Evolutionary conservation across 2,329 filamentous ascomycete species (phyloP), one percentile per base, ranked within the genome.

Genomic region (Blastomyces emzantsi): DNA sequence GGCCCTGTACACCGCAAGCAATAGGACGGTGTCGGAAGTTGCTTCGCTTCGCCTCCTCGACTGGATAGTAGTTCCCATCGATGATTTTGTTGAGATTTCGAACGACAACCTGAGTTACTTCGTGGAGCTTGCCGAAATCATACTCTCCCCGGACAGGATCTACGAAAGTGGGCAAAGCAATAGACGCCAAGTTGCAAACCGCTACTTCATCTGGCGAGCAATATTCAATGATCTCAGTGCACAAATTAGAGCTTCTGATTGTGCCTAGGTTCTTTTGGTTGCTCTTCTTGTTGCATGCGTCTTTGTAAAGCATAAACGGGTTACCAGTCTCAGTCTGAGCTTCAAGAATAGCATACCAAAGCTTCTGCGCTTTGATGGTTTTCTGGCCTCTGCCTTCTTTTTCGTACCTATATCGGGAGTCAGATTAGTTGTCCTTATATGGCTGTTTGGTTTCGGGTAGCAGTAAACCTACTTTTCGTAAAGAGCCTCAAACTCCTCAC

Each of bases 191-290:
- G 81, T 99, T 99, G 84, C 94, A 99, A 64, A 97, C 94, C 70
- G 94, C 94, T 60, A 99, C 94, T 84, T 99, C 94, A 78, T 99
- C 94, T 45, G 94, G 93, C 45, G 94, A 91, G 68, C 84, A 95
- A 83, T 97, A 99, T 82, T 99, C 94, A 68, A 99, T 85, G 71
- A 99, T 99, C 80, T 99, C 94, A 60, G 93, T 97, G 87, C 94
- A 99, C 59, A 99, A 84, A 79, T 99, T 99, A 73, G 94, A 99
- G 83, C 91, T 97, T 78, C 92, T 92, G 72, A 99, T 99, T 67
- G 92, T 97, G 69, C 94, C 94, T 41, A 99, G 84, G 80, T 99
- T 99, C 88, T 99, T 97, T 82, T 99, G 94, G 85, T 99, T 99
- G 84, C 92, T 97, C 89, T 99, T 99, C 77, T 87, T 87, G 86